Base-by-base conservation (phyloP, 441 rosid genomes). In the Bocquillonia castaneifolia region DNA sequence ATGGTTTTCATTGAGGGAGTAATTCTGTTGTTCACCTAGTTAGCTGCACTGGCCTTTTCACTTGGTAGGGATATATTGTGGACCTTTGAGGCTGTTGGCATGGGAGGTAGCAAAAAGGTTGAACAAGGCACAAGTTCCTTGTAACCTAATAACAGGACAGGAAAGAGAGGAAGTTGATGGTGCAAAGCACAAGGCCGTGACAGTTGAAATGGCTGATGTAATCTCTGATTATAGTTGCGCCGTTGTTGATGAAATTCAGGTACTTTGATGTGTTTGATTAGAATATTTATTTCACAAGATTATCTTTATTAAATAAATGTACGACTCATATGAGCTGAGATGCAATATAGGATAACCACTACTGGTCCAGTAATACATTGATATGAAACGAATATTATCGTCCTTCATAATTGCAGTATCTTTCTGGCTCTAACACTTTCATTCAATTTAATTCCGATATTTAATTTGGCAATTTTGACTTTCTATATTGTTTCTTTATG, bases 151-250 rank as follows among this genome's bases (percentile, higher is more conserved):
- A 39, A 93, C 97, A 0, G 97, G 98, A 65, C 97, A 93, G 76
- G 98, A 93, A 69, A 91, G 83, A 77, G 91, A 84, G 69, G 85
- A 83, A 78, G 80, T 91, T 75, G 96, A 89, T 51, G 98, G 90
- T 29, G 94, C 98, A 68, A 84, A 81, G 68, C 98, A 91, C 83
- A 86, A 83, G 78, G 87, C 98, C 64, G 93, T 86, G 67, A 93
- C 96, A 6, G 98, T 93, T 73, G 97, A 93, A 83, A 93, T 93
- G 97, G 97, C 90, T 44, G 96, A 93, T 81, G 85, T 89, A 23
- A 65, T 69, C 3, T 74, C 91, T 9, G 81, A 79, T 59, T 88
- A 84, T 28, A 81, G 80, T 26, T 92, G 98, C 78, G 98, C 98
- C 39, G 72, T 92, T 76, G 80, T 92, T 57, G 98, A 93, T 34